Conservation (phyloP, 169 alveolate species). For the Plasmodium gonderi region DNA sequence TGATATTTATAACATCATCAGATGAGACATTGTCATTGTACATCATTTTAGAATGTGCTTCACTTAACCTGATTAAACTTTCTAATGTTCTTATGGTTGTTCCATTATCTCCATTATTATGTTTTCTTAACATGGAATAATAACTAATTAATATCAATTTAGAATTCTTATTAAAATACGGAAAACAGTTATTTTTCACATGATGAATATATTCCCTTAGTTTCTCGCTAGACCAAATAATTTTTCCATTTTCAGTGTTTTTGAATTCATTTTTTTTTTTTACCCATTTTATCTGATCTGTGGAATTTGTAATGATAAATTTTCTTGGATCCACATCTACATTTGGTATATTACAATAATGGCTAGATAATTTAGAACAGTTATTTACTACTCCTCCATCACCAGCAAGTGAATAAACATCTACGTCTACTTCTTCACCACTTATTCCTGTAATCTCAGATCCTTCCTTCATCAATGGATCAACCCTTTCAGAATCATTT, state of each 20-base stretch:
- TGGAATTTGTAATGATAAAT: too few species aligned
- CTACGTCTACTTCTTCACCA: not conserved
- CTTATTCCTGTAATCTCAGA: not conserved
- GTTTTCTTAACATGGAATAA: conserved; percentile 65
- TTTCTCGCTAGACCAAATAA: conserved; percentile 65
- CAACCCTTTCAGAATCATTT: too few species aligned
- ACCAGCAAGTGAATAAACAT: too few species aligned
- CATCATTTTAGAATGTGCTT: conserved; percentile 95
- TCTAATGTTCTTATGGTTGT: conserved; percentile 93
- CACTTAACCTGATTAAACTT: conserved; percentile 90
- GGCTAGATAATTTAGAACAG: too few species aligned
- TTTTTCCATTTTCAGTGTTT: not conserved
- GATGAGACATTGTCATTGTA: conserved; percentile 79
- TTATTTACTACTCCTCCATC: too few species aligned
- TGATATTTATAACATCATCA: conserved; percentile 85
- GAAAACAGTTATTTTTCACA: conserved; percentile 71
- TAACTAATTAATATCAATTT: conserved; percentile 75
- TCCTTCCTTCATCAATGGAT: not conserved
- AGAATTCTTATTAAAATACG: conserved; percentile 69
- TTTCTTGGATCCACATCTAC: too few species aligned
- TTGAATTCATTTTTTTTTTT: not conserved
- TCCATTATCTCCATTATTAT: conserved; percentile 81
- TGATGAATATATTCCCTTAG: conserved; percentile 76
- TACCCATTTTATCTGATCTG: not conserved
- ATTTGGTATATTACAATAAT: too few species aligned